Percentiles rank a stretch among this genome's conserved stretches.
Conservation (phyloP, 2,329 filamentous ascomycete genomes). For the Aspergillus aculeatus region DNA sequence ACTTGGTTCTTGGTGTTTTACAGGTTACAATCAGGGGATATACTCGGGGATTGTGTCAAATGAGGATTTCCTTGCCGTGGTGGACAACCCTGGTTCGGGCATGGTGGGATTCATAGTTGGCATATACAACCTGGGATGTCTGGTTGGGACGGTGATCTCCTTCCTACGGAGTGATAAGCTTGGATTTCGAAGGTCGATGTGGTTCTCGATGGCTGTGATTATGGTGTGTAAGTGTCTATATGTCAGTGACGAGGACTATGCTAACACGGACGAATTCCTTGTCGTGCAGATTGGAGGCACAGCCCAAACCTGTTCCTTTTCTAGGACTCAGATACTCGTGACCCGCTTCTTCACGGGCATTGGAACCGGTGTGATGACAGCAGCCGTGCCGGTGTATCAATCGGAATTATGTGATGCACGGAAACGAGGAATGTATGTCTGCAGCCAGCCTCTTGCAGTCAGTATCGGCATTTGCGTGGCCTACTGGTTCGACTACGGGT, state of each 20-base stretch:
- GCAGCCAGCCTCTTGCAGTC: slow-evolving; percentile 42
- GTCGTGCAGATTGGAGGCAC: slow-evolving; percentile 32
- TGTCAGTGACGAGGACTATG: neutral
- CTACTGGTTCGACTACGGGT: slow-evolving; percentile 36
- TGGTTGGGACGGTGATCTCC: slow-evolving; percentile 36
- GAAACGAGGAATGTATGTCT: slow-evolving; percentile 46
- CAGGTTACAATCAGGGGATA: slow-evolving; percentile 52
- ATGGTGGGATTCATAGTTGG: slow-evolving; percentile 45
- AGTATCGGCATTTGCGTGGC: slow-evolving; percentile 40
- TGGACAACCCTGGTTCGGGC: slow-evolving; percentile 38
- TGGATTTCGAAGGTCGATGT: slow-evolving; percentile 34
- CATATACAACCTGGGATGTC: slow-evolving; percentile 47
- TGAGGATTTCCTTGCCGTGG: slow-evolving; percentile 44
- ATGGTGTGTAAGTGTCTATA: slow-evolving; percentile 21
- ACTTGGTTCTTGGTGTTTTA: slow-evolving; percentile 3
- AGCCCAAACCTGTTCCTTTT: slow-evolving; percentile 36
- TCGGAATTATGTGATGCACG: slow-evolving; percentile 46
- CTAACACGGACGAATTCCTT: slow-evolving; percentile 3
- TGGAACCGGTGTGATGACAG: slow-evolving; percentile 48
- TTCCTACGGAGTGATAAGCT: slow-evolving; percentile 33
- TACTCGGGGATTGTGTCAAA: slow-evolving; percentile 51
- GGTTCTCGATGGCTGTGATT: slow-evolving; percentile 36
- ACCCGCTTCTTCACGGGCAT: slow-evolving; percentile 52
- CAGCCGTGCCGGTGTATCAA: slow-evolving; percentile 44
- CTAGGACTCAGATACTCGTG: slow-evolving; percentile 37